Conservation (phyloP, 1,139 yeast species). For the Lodderomyces metapsilosis region DNA sequence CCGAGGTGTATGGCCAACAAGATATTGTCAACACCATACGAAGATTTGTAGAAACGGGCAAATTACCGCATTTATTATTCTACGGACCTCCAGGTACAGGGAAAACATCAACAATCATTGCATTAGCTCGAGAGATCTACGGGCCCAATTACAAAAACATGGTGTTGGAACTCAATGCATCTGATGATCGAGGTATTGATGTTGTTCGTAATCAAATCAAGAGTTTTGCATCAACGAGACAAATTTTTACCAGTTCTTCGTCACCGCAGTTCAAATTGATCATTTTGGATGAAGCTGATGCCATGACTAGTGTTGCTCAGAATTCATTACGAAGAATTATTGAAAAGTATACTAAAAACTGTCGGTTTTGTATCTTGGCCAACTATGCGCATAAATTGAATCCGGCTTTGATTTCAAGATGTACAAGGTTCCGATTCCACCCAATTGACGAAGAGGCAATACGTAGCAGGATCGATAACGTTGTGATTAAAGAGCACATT, state of each 20-base stretch:
- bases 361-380: slow-evolving; percentile 94
- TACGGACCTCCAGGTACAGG: slow-evolving; percentile 99
- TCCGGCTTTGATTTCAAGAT: slow-evolving; percentile 91
- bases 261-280: slow-evolving; percentile 78
- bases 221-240: slow-evolving; percentile 85
- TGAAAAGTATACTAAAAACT: slow-evolving; percentile 91
- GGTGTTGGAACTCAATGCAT: slow-evolving; percentile 89
- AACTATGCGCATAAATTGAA: slow-evolving; percentile 94
- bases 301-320: slow-evolving; percentile 95
- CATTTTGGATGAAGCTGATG: slow-evolving; percentile 96
- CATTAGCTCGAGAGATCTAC: slow-evolving; percentile 87
- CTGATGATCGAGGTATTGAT: slow-evolving; percentile 85
- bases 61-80: slow-evolving; percentile 83
- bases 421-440: slow-evolving; percentile 90
- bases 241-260: slow-evolving; percentile 55
- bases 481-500: slow-evolving; percentile 66
- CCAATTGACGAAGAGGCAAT: slow-evolving; percentile 75
- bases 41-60: slow-evolving; percentile 78
- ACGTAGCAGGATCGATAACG: slow-evolving; percentile 61
- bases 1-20: slow-evolving; percentile 89
- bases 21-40: slow-evolving; percentile 81
- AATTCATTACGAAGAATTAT: slow-evolving; percentile 89
- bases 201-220: slow-evolving; percentile 84
- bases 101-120: slow-evolving; percentile 89
- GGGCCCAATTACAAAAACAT: slow-evolving; percentile 80